Evolutionary conservation across 2,329 filamentous ascomycete species (phyloP), one percentile per base, ranked within the genome.

Genomic region (Elsinoe batatas): DNA sequence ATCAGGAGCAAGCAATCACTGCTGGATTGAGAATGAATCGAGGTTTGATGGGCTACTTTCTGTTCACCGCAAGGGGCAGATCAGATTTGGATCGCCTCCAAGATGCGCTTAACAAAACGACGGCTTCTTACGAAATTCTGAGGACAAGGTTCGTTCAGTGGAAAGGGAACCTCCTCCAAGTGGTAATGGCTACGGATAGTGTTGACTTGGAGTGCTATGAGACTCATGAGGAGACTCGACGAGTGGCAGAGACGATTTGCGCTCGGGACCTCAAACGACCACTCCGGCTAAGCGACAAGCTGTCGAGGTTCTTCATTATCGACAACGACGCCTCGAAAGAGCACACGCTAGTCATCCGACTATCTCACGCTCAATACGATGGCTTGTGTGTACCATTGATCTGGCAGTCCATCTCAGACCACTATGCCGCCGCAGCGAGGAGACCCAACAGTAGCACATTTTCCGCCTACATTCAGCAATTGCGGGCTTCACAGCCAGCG

Each of bases 11-110:
- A 5, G 58, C 72, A 20, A 75, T 85, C 38, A 73, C 72, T 58
- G 81, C 75, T 18, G 85, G 82, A 0, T 73, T 79, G 1, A 69
- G 78, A 13, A 68, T 75, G 2, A 82, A 82, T 3, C 76, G 82
- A 1, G 84, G 79, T 63, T 84, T 82, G 0, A 69, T 80, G 1
- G 79, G 82, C 12, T 85, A 87, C 63, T 81, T 82, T 58, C 73
- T 83, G 57, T 80, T 87, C 66, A 80, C 81, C 66, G 77, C 87
- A 54, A 74, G 80, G 20, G 74, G 72, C 0, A 59, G 62, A 0
- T 69, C 84, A 11, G 70, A 84, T 53, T 63, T 73, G 12, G 67
- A 72, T 10, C 73, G 74, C 11, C 72, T 84, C 20, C 69, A 76
- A 32, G 58, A 68, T 15, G 74, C 74, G 47, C 82, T 79, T 59